These are phyloP conservation scores for Triticum timopheevii DNA, from an alignment of 176 grass and related monocot species.

Conservation along the genomic window DNA sequence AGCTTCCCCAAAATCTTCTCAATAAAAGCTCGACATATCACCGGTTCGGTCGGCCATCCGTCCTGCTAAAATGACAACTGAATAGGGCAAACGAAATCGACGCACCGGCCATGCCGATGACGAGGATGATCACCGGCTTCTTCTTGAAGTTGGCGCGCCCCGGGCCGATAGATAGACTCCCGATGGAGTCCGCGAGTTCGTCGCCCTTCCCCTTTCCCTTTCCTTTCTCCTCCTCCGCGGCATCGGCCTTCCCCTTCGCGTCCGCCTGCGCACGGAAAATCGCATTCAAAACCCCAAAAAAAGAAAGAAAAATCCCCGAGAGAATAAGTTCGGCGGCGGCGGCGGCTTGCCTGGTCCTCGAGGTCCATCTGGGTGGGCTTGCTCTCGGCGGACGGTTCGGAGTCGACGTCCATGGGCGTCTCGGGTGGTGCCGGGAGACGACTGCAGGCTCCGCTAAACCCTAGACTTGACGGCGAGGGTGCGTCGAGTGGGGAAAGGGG, in stretches of 20 bases:
- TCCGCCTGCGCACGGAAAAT: constrained; percentile 30
- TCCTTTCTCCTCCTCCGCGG: constrained; percentile 25
- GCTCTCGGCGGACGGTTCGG: constrained; percentile 17
- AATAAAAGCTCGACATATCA: not conserved
- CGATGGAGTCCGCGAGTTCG: constrained; percentile 79
- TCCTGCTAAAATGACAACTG: not conserved
- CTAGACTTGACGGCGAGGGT: not conserved
- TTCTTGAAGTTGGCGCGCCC: constrained; percentile 64
- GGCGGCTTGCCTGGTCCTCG: constrained; percentile 42
- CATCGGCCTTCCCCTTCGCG: constrained; percentile 37
- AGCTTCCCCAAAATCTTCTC: not conserved
- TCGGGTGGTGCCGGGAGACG: not conserved
- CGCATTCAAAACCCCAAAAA: not conserved
- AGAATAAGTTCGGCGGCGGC: not conserved
- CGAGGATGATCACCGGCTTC: constrained; percentile 89
- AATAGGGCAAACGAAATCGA: not conserved
- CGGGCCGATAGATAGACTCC: constrained; percentile 55
- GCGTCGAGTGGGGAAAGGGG: not conserved
- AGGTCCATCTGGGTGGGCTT: constrained; percentile 47
- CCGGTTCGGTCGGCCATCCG: not conserved
- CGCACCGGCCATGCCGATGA: constrained; percentile 89
- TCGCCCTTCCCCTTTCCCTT: constrained; percentile 40
- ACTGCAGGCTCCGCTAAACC: constrained; percentile 26
- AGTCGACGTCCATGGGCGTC: constrained; percentile 32
- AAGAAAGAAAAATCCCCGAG: not conserved